Evolutionary conservation across 108 stramenopile genomes (phyloP).

Genomic region (Skeletonema grethae): DNA sequence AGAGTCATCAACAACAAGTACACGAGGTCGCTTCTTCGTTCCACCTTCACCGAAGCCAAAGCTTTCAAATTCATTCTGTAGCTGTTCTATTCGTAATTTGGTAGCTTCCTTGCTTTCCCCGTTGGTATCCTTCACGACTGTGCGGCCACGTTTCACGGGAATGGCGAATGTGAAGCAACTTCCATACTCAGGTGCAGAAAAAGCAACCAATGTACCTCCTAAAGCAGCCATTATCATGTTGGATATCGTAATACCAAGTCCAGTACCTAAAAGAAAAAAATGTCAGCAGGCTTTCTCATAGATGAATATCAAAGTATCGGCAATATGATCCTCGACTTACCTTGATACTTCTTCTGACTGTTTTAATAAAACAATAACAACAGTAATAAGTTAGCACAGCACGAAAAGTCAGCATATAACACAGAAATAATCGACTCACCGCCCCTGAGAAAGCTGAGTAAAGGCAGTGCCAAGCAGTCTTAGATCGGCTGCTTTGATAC

Average conservation of each 20-base stretch:
- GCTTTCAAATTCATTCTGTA: slow-evolving; percentile 19
- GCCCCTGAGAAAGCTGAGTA: slow-evolving; percentile 28
- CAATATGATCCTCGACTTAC: background rate
- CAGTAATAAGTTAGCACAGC: background rate
- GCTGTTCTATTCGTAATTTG: slow-evolving; percentile 12
- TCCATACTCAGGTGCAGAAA: slow-evolving; percentile 20
- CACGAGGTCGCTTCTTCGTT: background rate
- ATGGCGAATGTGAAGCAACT: slow-evolving; percentile 32
- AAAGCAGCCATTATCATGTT: slow-evolving; percentile 25
- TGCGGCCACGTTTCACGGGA: slow-evolving; percentile 12
- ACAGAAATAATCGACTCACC: background rate
- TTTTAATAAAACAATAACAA: background rate
- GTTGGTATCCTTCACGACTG: background rate
- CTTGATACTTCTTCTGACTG: slow-evolving; percentile 40
- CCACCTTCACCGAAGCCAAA: slow-evolving; percentile 1
- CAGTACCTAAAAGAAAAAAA: slow-evolving; percentile 12
- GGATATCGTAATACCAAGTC: slow-evolving; percentile 42
- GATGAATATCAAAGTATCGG: background rate
- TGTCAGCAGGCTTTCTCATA: background rate
- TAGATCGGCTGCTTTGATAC: slow-evolving; percentile 24
- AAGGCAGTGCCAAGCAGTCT: slow-evolving; percentile 25
- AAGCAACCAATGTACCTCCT: slow-evolving; percentile 15
- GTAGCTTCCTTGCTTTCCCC: background rate
- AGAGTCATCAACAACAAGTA: slow-evolving; percentile 31
- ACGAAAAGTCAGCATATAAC: background rate